phyloP scores from a whole-genome alignment of 2,329 filamentous ascomycete genomes.

The Aureobasidium mangrovei region DNA sequence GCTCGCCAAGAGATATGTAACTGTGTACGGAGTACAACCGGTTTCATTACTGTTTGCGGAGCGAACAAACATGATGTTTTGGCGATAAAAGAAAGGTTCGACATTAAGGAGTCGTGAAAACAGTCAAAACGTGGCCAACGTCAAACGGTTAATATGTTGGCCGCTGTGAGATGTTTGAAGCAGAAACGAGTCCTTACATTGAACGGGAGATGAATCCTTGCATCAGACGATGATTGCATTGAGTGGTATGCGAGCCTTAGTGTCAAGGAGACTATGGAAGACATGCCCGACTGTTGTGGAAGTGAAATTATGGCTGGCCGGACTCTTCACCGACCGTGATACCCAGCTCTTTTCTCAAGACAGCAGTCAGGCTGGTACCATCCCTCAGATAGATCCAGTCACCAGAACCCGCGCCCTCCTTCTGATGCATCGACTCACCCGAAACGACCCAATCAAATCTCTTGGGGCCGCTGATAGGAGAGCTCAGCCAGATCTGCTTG shows the following conservation, averaged over 20 bases:
- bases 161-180: neutral
- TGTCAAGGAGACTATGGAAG: neutral
- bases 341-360: conserved; percentile 69
- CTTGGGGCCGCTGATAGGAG: conserved; percentile 83
- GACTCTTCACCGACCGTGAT: conserved; percentile 44
- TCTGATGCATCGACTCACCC: conserved; percentile 65
- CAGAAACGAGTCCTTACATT: conserved; percentile 1
- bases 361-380: conserved; percentile 61
- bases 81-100: neutral
- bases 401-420: conserved; percentile 64
- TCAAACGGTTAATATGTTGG: neutral
- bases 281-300: neutral
- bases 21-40: neutral
- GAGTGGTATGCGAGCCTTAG: neutral
- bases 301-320: neutral
- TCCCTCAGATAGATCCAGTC: conserved; percentile 87
- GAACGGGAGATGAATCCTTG: conserved; percentile 1
- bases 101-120: neutral
- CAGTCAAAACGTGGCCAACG: conserved; percentile 11
- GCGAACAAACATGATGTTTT: conserved; percentile 4
- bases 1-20: neutral
- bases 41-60: conserved; percentile 8
- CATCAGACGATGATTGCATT: neutral
- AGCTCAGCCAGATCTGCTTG: conserved; percentile 94
- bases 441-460: conserved; percentile 80